These are phyloP conservation scores for Pseudocercospora pini-densiflorae DNA, from an alignment of 2,329 filamentous ascomycete species.

Conservation along the genomic window DNA sequence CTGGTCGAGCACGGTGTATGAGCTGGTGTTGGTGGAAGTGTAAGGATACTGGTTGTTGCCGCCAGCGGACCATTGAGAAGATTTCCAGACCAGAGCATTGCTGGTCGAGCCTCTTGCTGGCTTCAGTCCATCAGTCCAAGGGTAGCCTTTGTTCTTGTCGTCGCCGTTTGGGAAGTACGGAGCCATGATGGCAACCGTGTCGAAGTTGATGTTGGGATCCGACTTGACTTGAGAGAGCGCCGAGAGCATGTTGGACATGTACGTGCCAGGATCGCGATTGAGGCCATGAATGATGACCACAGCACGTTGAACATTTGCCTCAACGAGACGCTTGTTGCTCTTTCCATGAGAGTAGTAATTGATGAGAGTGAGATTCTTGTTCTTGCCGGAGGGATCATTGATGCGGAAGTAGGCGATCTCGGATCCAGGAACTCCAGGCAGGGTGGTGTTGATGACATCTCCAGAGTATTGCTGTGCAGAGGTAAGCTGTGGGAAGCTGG, in stretches of 20 bases:
- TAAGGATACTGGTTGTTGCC: slow-evolving; percentile 43
- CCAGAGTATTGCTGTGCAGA: slow-evolving; percentile 40
- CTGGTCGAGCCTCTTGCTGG: slow-evolving; percentile 38
- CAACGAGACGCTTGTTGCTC: slow-evolving; percentile 33
- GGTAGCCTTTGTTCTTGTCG: slow-evolving; percentile 42
- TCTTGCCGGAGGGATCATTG: slow-evolving; percentile 33
- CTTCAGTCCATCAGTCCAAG: slow-evolving; percentile 37
- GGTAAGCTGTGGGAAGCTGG: slow-evolving; percentile 12
- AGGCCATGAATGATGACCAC: slow-evolving; percentile 44
- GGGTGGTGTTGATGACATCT: slow-evolving; percentile 36
- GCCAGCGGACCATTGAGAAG: slow-evolving; percentile 42
- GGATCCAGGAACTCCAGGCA: slow-evolving; percentile 40
- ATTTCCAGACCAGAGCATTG: slow-evolving; percentile 42
- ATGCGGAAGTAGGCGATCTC: slow-evolving; percentile 43
- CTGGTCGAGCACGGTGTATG: slow-evolving; percentile 42
- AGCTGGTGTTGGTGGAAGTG: slow-evolving; percentile 34
- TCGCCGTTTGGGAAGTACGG: slow-evolving; percentile 44
- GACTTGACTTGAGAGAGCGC: slow-evolving; percentile 38
- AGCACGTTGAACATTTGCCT: slow-evolving; percentile 37
- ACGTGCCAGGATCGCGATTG: slow-evolving; percentile 41
- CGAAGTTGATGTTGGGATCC: slow-evolving; percentile 36
- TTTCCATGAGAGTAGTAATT: slow-evolving; percentile 41
- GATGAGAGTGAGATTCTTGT: slow-evolving; percentile 40
- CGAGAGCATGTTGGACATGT: slow-evolving; percentile 39
- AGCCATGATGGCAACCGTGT: slow-evolving; percentile 40